Percentiles rank a stretch among this genome's conserved stretches.
Evolutionary conservation across 495 filamentous ascomycete species (phyloP).

Genomic region (Penicillium fimorum): DNA sequence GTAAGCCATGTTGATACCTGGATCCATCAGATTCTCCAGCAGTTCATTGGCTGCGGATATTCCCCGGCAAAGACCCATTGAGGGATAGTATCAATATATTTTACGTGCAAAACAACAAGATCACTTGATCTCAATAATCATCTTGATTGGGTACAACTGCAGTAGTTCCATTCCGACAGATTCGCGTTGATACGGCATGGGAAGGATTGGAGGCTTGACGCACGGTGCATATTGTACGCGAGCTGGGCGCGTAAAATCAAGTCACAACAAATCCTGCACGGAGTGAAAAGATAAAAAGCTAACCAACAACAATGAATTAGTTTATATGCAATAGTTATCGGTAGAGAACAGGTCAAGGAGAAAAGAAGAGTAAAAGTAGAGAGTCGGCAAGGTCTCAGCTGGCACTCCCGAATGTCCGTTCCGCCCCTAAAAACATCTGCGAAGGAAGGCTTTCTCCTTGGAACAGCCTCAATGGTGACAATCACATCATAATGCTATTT

Average conservation of each 20-base stretch:
- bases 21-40: neutral
- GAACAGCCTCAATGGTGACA: slow-evolving; percentile 12
- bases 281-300: neutral
- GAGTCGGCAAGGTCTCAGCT: slow-evolving; percentile 1
- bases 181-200: slow-evolving; percentile 2
- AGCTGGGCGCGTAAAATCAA: slow-evolving; percentile 1
- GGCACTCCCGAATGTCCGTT: slow-evolving; percentile 2
- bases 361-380: slow-evolving; percentile 2
- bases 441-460: slow-evolving; percentile 2
- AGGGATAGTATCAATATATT: neutral
- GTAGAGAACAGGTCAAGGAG: neutral
- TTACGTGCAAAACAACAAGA: neutral
- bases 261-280: neutral
- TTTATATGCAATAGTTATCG: neutral
- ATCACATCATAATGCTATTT: neutral
- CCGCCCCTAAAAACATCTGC: slow-evolving; percentile 14
- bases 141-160: neutral
- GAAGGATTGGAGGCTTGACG: neutral
- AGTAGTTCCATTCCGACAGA: neutral
- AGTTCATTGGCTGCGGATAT: neutral
- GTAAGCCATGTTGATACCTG: neutral
- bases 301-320: neutral
- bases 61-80: neutral
- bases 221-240: neutral
- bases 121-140: neutral